Percentiles rank a stretch among this genome's conserved stretches.
Conservation (phyloP, 2,329 filamentous ascomycete genomes). For the Diplodia sapinea region DNA sequence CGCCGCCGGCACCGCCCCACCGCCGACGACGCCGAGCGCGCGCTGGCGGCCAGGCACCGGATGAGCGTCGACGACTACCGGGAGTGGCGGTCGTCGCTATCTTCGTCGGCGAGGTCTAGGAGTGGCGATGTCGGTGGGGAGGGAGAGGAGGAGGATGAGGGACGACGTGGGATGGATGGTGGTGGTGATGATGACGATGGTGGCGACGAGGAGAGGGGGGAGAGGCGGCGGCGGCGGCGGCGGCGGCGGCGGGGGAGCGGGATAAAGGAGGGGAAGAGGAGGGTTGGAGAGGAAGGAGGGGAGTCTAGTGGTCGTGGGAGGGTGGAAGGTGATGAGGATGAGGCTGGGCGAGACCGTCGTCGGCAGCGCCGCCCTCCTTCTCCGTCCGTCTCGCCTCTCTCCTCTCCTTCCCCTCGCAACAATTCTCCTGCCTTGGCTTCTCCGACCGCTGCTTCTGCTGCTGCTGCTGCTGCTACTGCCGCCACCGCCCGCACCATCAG, state of each 20-base stretch:
- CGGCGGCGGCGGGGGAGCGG: too few species aligned
- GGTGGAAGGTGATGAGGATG: not conserved
- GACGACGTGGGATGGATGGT: too few species aligned
- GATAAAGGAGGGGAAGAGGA: not conserved
- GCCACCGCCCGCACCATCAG: not conserved
- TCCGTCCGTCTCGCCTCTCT: not conserved
- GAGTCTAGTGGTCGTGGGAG: not conserved
- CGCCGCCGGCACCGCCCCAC: not conserved
- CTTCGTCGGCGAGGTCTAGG: not conserved
- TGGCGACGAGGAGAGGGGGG: not conserved
- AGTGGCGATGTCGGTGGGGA: too few species aligned
- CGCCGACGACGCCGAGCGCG: not conserved
- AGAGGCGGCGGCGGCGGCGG: not conserved
- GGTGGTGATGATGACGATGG: too few species aligned
- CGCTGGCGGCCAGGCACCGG: not conserved
- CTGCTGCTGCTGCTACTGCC: too few species aligned
- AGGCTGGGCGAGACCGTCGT: not conserved
- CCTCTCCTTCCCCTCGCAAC: not conserved
- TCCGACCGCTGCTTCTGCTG: too few species aligned
- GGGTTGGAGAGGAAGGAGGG: not conserved
- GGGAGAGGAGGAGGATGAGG: too few species aligned
- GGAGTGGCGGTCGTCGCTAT: not conserved
- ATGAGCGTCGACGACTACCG: conserved; percentile 11
- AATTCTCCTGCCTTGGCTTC: too few species aligned
- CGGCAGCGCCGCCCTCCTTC: not conserved